Conservation (phyloP, 2,329 filamentous ascomycete species). For the Fusarium nelsonii region DNA sequence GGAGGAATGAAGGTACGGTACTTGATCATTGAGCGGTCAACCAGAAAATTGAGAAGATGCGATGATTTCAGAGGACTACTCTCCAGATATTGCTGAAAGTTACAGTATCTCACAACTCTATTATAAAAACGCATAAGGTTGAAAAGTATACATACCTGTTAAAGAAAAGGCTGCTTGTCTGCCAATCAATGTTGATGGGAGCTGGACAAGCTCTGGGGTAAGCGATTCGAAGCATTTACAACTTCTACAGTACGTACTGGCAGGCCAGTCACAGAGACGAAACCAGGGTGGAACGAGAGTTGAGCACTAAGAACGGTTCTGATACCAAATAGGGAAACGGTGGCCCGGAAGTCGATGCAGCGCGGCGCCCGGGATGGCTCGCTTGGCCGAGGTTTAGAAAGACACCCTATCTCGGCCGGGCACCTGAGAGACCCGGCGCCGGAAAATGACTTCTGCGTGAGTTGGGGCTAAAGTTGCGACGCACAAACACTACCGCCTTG, state of each 20-base stretch:
- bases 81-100: neutral
- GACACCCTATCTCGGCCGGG: slow-evolving; percentile 44
- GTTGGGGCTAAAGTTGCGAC: slow-evolving; percentile 23
- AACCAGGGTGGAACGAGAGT: slow-evolving; percentile 40
- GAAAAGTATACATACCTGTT: slow-evolving; percentile 5
- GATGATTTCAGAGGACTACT: neutral
- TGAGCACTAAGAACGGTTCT: slow-evolving; percentile 42
- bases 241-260: slow-evolving; percentile 19
- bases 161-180: neutral
- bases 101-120: slow-evolving; percentile 54
- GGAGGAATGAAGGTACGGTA: slow-evolving; percentile 14
- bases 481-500: slow-evolving; percentile 32
- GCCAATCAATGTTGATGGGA: slow-evolving; percentile 24
- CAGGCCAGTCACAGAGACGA: slow-evolving; percentile 39
- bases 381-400: slow-evolving; percentile 35
- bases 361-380: slow-evolving; percentile 43
- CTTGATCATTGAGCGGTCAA: neutral
- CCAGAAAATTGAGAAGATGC: neutral
- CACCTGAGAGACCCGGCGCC: slow-evolving; percentile 35
- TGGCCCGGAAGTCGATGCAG: slow-evolving; percentile 44
- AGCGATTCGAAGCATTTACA: slow-evolving; percentile 36
- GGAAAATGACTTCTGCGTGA: slow-evolving; percentile 19
- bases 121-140: slow-evolving; percentile 43
- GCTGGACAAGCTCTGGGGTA: slow-evolving; percentile 36
- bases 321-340: slow-evolving; percentile 44